These are phyloP conservation scores for Penicillium sp. DNA, from an alignment of 2,329 filamentous ascomycete species.

Conservation along the genomic window DNA sequence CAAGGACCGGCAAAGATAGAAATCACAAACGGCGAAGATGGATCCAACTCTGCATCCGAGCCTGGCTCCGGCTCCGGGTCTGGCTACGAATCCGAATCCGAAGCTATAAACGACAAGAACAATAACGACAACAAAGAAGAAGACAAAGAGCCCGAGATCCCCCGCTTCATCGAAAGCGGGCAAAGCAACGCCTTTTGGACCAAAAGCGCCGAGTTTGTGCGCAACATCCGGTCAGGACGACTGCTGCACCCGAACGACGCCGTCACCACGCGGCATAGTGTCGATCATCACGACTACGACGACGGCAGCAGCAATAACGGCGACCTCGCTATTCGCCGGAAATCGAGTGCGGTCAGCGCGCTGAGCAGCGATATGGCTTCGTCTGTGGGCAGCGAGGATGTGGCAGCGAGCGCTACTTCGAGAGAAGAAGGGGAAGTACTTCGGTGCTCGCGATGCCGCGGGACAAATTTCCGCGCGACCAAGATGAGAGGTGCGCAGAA, in stretches of 20 bases:
- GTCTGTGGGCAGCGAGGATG: slow-evolving; percentile 38
- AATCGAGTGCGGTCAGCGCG: slow-evolving; percentile 49
- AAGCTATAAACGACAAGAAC: slow-evolving; percentile 15
- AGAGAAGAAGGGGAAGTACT: slow-evolving; percentile 31
- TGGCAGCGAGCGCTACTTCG: slow-evolving; percentile 13
- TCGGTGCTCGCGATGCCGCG: slow-evolving; percentile 57
- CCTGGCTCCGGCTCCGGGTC: slow-evolving; percentile 22
- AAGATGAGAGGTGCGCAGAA: slow-evolving; percentile 50
- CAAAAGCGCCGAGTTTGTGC: slow-evolving; percentile 37
- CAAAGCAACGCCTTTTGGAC: slow-evolving; percentile 55
- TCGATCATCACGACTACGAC: not conserved
- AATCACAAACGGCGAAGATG: not conserved
- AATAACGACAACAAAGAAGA: slow-evolving; percentile 14
- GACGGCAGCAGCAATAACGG: slow-evolving; percentile 5
- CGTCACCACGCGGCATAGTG: not conserved
- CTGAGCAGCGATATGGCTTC: slow-evolving; percentile 56
- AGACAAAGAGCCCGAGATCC: slow-evolving; percentile 3
- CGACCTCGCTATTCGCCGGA: slow-evolving; percentile 24
- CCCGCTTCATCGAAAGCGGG: slow-evolving; percentile 43
- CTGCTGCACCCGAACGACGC: slow-evolving; percentile 20
- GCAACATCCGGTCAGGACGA: slow-evolving; percentile 9
- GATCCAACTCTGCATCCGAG: slow-evolving; percentile 14
- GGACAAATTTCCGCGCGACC: slow-evolving; percentile 60
- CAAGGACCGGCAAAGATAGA: not conserved
- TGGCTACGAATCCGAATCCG: slow-evolving; percentile 19